Evolutionary conservation across 768 basidiomycete genomes (phyloP).

Genomic region (Rhodotorula toruloides): DNA sequence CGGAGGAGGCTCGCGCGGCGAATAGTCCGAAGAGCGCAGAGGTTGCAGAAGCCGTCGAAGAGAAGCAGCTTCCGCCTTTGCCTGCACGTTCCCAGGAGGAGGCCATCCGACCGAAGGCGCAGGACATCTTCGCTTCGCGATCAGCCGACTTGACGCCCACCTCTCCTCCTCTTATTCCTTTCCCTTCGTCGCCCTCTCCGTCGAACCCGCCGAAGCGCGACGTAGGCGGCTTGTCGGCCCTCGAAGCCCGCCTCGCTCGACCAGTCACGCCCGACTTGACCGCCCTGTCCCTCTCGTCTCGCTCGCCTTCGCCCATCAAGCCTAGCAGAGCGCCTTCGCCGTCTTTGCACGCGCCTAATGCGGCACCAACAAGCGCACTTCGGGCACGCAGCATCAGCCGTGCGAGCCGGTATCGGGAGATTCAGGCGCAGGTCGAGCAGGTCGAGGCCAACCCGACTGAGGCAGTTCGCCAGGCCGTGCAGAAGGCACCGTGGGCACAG

Average conservation of each 20-base stretch:
- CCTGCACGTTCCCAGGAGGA: neutral
- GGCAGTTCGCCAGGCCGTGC: neutral
- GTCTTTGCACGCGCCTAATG: neutral
- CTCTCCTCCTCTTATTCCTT: neutral
- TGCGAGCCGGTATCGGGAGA: neutral
- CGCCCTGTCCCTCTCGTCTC: neutral
- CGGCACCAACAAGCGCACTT: conserved; percentile 4
- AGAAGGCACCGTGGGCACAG: neutral
- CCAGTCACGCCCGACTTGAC: neutral
- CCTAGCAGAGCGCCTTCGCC: neutral
- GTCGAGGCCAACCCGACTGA: conserved; percentile 18
- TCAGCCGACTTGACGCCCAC: neutral
- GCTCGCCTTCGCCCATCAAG: conserved; percentile 23
- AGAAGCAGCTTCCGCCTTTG: neutral
- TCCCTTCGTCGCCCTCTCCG: neutral
- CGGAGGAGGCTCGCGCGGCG: neutral
- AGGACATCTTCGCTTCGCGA: conserved; percentile 13
- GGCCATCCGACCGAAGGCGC: neutral
- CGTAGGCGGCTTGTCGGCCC: conserved; percentile 7
- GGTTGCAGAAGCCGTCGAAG: neutral
- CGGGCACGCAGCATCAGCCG: conserved; percentile 18
- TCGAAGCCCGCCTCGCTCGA: conserved; percentile 10
- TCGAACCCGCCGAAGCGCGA: neutral
- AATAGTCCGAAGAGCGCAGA: neutral
- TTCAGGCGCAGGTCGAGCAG: neutral